Evolutionary conservation across 495 filamentous ascomycete species (phyloP), one percentile per base, ranked within the genome.

Genomic region (Lophium mytilinum): DNA sequence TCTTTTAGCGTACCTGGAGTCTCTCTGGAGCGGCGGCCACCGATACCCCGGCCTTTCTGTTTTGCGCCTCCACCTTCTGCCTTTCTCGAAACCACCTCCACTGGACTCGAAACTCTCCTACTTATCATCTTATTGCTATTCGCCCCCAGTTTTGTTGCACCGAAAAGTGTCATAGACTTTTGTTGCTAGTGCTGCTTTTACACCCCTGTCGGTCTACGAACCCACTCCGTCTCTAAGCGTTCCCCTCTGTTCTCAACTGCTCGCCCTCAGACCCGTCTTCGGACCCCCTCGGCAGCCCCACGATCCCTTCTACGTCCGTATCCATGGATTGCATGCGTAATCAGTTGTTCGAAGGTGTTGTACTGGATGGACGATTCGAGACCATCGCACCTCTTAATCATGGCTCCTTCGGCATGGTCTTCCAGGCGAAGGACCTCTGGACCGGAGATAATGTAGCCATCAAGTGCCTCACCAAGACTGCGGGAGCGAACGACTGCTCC

Each of bases 321-420:
- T 53, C 51, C 51, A 74, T 74, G 71, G 71, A 72, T 45, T 74
- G 71, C 56, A 70, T 74, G 71, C 67, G 71, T 53, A 68, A 71
- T 61, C 58, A 66, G 46, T 71, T 74, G 45, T 48, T 59, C 34
- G 60, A 68, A 55, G 71, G 71, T 57, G 70, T 66, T 55, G 52
- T 74, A 43, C 68, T 74, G 37, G 68, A 68, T 57, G 69, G 63
- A 62, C 90, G 94, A 55, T 98, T 93, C 71, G 80, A 86, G 71
- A 92, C 89, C 40, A 76, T 96, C 66, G 87, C 90, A 65, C 90
- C 91, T 39, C 88, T 98, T 75, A 97, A 98, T 68, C 89, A 96
- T 79, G 93, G 93, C 64, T 98, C 93, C 21, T 98, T 96, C 68
- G 93, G 93, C 61, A 90, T 95, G 87, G 93, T 98, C 62, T 96